Conservation (phyloP, 2,329 filamentous ascomycete species). For the Fusarium oligoseptatum region DNA sequence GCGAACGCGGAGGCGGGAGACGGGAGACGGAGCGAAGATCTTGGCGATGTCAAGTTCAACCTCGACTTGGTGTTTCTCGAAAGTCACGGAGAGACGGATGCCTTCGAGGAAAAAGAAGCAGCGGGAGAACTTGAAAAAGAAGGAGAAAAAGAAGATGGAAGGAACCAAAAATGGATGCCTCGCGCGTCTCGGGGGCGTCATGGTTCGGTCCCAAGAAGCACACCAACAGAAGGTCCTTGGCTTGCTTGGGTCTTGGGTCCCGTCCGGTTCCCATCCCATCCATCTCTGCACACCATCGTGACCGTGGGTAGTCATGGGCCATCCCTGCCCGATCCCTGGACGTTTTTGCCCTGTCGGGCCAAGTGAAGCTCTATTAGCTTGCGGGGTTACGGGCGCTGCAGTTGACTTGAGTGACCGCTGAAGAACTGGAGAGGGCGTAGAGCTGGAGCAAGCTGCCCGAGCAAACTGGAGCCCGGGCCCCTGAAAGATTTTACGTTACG, state of each 20-base stretch:
- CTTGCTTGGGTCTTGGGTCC: constrained; percentile 14
- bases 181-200: constrained; percentile 43
- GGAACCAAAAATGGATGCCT: constrained; percentile 42
- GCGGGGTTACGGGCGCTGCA: constrained; percentile 43
- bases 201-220: constrained; percentile 44
- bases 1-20: constrained; percentile 21
- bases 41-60: constrained; percentile 25
- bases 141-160: constrained; percentile 35
- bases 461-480: background rate
- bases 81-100: constrained; percentile 6
- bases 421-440: constrained; percentile 12
- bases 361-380: constrained; percentile 40
- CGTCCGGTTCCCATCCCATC: constrained; percentile 13
- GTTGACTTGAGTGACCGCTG: constrained; percentile 17
- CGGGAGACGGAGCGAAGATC: constrained; percentile 7
- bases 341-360: constrained; percentile 37
- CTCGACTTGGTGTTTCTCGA: constrained; percentile 4
- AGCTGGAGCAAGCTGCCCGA: background rate
- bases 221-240: constrained; percentile 36
- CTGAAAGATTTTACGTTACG: background rate
- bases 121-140: constrained; percentile 26
- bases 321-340: constrained; percentile 41
- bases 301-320: constrained; percentile 41
- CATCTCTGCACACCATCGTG: constrained; percentile 48
- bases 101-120: constrained; percentile 9